These are phyloP conservation scores for Suillus decipiens DNA, from an alignment of 768 basidiomycete genomes.

Conservation along the genomic window DNA sequence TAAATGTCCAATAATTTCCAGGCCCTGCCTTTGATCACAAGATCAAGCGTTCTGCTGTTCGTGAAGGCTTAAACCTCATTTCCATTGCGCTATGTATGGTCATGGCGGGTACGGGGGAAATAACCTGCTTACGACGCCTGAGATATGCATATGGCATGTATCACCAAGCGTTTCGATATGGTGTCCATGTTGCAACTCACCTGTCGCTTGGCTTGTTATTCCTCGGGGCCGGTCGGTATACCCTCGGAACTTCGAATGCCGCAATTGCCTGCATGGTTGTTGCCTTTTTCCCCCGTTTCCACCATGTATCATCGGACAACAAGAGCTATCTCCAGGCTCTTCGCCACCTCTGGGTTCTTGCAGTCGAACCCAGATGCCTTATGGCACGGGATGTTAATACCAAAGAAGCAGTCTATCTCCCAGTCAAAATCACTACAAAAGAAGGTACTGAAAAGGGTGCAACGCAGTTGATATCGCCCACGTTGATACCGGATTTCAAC, in stretches of 20 bases:
- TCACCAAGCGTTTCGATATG: slow-evolving; percentile 75
- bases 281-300: slow-evolving; percentile 91
- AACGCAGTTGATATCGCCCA: slow-evolving; percentile 86
- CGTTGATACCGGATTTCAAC: slow-evolving; percentile 87
- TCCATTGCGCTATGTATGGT: slow-evolving; percentile 87
- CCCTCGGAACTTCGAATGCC: slow-evolving; percentile 88
- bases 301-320: slow-evolving; percentile 80
- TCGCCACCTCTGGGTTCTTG: slow-evolving; percentile 94
- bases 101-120: slow-evolving; percentile 97
- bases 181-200: slow-evolving; percentile 87
- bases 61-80: slow-evolving; percentile 87
- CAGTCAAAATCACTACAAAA: slow-evolving; percentile 81
- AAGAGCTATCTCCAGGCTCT: slow-evolving; percentile 89
- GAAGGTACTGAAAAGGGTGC: slow-evolving; percentile 65
- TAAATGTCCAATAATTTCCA: slow-evolving; percentile 28
- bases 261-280: slow-evolving; percentile 88
- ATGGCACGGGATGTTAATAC: slow-evolving; percentile 92
- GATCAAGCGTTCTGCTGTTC: slow-evolving; percentile 83
- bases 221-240: slow-evolving; percentile 90
- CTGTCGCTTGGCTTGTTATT: slow-evolving; percentile 90
- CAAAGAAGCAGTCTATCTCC: slow-evolving; percentile 87
- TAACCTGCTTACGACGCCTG: slow-evolving; percentile 83
- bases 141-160: slow-evolving; percentile 90
- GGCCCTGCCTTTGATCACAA: slow-evolving; percentile 83
- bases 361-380: slow-evolving; percentile 91